Percentiles rank a stretch among this genome's conserved stretches.
phyloP scores from a whole-genome alignment of 345 rosid species.

The Boechera stricta region DNA sequence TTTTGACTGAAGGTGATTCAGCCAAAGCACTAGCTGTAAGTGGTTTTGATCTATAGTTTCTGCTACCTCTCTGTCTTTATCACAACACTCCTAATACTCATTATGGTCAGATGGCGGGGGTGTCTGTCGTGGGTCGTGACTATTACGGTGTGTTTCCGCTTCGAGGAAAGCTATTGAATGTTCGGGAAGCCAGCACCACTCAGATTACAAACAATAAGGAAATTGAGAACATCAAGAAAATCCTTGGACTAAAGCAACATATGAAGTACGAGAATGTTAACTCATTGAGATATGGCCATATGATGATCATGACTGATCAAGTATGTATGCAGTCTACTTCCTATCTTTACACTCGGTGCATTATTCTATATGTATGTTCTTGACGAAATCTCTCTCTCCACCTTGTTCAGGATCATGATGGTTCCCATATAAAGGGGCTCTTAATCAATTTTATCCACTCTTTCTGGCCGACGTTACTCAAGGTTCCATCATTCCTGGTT shows the following conservation, averaged over 20 bases:
- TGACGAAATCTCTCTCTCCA: slow-evolving; percentile 27
- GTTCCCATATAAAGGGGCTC: slow-evolving; percentile 96
- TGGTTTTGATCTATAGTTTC: neutral
- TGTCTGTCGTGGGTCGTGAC: slow-evolving; percentile 66
- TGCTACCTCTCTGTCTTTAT: neutral
- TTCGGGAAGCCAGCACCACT: slow-evolving; percentile 86
- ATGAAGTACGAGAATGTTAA: slow-evolving; percentile 70
- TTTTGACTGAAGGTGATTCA: slow-evolving; percentile 98
- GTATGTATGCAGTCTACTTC: slow-evolving; percentile 40
- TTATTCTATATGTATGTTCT: neutral
- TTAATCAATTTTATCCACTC: slow-evolving; percentile 91
- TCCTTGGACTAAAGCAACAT: slow-evolving; percentile 91
- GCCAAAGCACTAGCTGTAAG: slow-evolving; percentile 97
- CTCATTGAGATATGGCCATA: slow-evolving; percentile 92
- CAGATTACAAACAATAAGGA: slow-evolving; percentile 88
- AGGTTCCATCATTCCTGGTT: slow-evolving; percentile 81
- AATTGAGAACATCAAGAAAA: slow-evolving; percentile 85
- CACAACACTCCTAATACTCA: slow-evolving; percentile 25
- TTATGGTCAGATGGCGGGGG: slow-evolving; percentile 72
- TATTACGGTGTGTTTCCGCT: slow-evolving; percentile 88
- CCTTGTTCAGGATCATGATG: slow-evolving; percentile 87
- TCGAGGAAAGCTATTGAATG: slow-evolving; percentile 92
- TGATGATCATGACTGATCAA: slow-evolving; percentile 99
- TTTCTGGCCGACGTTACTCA: slow-evolving; percentile 95
- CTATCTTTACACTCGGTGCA: neutral